Evolutionary conservation across 805 yeast genomes (phyloP).

Genomic region (Nakazawaea ambrosiae): DNA sequence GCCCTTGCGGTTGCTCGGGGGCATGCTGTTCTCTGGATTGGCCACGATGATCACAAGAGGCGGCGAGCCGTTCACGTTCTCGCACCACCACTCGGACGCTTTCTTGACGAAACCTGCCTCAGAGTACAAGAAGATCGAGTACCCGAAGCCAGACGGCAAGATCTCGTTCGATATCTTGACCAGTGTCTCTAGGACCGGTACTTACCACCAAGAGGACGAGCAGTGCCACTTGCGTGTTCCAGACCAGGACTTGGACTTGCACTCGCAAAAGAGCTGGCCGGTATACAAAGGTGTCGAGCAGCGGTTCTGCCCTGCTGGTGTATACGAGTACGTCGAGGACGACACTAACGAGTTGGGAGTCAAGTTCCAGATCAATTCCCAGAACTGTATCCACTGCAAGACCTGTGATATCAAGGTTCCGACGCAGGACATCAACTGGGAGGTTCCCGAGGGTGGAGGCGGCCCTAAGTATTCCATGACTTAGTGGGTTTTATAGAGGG

Average conservation of each 20-base stretch:
- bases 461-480: constrained; percentile 95
- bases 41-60: constrained; percentile 78
- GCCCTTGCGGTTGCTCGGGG: constrained; percentile 73
- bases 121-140: constrained; percentile 63
- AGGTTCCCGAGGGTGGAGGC: constrained; percentile 98
- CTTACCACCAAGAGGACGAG: constrained; percentile 93
- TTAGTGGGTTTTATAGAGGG: no score
- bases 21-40: constrained; percentile 77
- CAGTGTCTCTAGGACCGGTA: constrained; percentile 94
- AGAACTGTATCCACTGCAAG: constrained; percentile 97
- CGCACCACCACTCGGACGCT: constrained; percentile 65
- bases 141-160: constrained; percentile 95
- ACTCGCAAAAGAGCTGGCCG: constrained; percentile 65
- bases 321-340: constrained; percentile 82
- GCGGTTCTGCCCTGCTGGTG: constrained; percentile 97
- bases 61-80: constrained; percentile 80
- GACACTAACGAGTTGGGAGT: constrained; percentile 54
- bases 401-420: constrained; percentile 98
- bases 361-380: constrained; percentile 87
- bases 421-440: constrained; percentile 89
- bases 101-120: constrained; percentile 62
- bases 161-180: constrained; percentile 88
- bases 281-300: constrained; percentile 82
- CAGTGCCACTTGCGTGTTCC: constrained; percentile 76
- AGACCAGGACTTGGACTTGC: constrained; percentile 55